A percentile compares a stretch with the other conserved stretches of the same genome.
phyloP scores from a whole-genome alignment of 2,329 filamentous ascomycete genomes.

The Massarina eburnea region DNA sequence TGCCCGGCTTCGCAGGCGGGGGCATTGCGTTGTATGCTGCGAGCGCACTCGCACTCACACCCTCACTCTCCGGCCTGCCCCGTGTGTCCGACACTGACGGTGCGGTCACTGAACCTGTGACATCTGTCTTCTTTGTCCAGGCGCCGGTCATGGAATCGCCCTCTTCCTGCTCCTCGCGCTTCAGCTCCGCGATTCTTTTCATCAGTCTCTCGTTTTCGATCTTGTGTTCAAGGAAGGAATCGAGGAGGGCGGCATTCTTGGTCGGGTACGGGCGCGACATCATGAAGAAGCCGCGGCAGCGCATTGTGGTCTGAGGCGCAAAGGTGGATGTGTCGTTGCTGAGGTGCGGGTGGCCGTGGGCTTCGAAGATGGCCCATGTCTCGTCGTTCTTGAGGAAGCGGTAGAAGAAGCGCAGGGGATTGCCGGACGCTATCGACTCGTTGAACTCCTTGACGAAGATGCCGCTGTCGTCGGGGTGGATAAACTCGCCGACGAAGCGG shows the following conservation, averaged over 20 bases:
- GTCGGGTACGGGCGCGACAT: conserved; percentile 89
- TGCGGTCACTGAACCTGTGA: conserved; percentile 55
- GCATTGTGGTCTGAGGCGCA: conserved; percentile 59
- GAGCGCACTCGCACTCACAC: conserved; percentile 39
- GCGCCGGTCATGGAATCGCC: conserved; percentile 61
- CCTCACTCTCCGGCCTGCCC: conserved; percentile 38
- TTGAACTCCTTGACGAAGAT: conserved; percentile 87
- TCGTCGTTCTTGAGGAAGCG: conserved; percentile 76
- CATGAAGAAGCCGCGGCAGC: conserved; percentile 90
- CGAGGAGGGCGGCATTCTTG: conserved; percentile 79
- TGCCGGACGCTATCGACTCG: conserved; percentile 81
- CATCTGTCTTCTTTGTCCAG: conserved; percentile 62
- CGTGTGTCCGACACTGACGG: conserved; percentile 50
- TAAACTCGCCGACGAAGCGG: conserved; percentile 74
- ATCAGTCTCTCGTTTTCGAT: conserved; percentile 89
- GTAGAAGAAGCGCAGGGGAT: conserved; percentile 80
- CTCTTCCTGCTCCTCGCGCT: conserved; percentile 82
- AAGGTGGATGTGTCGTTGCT: conserved; percentile 67
- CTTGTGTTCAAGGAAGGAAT: conserved; percentile 95
- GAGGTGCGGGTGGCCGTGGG: conserved; percentile 89
- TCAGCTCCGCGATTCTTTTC: conserved; percentile 81
- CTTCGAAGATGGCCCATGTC: conserved; percentile 79
- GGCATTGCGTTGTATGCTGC: conserved; percentile 60
- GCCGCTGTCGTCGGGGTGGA: conserved; percentile 82
- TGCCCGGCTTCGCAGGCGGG: conserved; percentile 64